Base-by-base conservation (phyloP, 345 rosid genomes). In the Gossypium thurberi region DNA sequence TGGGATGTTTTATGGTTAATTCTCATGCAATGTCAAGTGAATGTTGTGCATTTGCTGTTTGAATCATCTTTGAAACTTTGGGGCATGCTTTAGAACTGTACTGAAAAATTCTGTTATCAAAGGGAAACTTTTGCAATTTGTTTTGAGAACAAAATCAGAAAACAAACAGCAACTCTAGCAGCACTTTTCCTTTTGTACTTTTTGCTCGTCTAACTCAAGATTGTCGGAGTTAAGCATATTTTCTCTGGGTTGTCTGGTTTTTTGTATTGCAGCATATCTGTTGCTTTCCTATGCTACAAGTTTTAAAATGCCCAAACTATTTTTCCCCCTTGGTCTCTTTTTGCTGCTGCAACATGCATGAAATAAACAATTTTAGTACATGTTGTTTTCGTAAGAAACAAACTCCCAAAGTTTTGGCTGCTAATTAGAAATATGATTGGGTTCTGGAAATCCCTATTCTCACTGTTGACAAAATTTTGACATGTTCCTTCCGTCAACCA, bases 11-110 rank as follows among this genome's bases (percentile, higher is more conserved):
- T 25, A 48, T 25, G 56, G 43, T 67, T 67, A 23, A 66, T 46
- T 46, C 23, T 67, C 18, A 15, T 67, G 57, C 71, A 15, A 48
- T 26, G 43, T 67, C 57, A 25, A 48, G 40, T 48, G 71, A 18
- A 46, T 46, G 46, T 65, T 65, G 33, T 65, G 46, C 21, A 33
- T 46, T 65, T 65, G 0, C 53, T 44, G 52, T 47, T 67, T 67
- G 56, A 48, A 48, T 67, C 3, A 48, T 48, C 42, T 67, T 14
- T 67, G 57, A 67, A 8, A 48, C 13, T 50, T 67, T 48, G 8
- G n/a, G 43, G 57, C 71, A 47, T 67, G 43, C 23, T 67, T 67
- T 42, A 33, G 57, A 67, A 67, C 20, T 47, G 13, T 66, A 8
- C 70, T 23, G 42, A 23, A 46, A 58, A 47, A 13, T 23, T 47